Evolutionary conservation across 441 rosid genomes (phyloP).

Genomic region (Pelargonium australe): DNA sequence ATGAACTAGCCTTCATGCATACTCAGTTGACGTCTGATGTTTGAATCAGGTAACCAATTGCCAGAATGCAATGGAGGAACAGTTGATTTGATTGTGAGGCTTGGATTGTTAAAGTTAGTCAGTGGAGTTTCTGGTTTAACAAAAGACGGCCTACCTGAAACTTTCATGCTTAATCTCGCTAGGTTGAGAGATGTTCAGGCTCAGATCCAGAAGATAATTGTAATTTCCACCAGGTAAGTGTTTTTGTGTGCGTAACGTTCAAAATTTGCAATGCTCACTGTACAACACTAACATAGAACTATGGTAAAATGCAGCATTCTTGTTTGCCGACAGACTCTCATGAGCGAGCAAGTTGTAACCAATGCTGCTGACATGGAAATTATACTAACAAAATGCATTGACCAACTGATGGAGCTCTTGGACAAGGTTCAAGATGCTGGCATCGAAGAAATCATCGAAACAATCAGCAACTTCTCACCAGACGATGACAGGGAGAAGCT

Average conservation of each 20-base stretch:
- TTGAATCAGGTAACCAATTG: constrained; percentile 33
- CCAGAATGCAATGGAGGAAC: constrained; percentile 69
- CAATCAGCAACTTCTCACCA: constrained; percentile 33
- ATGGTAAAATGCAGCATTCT: constrained; percentile 53
- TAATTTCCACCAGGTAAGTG: constrained; percentile 57
- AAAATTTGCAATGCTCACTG: background rate
- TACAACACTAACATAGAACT: constrained; percentile 11
- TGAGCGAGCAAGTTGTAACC: constrained; percentile 42
- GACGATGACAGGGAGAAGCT: constrained; percentile 31
- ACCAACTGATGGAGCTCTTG: constrained; percentile 42
- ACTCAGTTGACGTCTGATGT: background rate
- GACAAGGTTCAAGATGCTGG: constrained; percentile 50
- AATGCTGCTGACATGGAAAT: constrained; percentile 48
- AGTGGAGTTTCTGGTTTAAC: constrained; percentile 54
- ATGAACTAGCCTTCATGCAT: too few species aligned
- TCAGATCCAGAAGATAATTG: constrained; percentile 73
- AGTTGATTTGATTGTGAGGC: constrained; percentile 65
- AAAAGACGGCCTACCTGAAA: constrained; percentile 58
- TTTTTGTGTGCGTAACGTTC: background rate
- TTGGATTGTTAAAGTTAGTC: constrained; percentile 72
- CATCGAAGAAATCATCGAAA: constrained; percentile 52
- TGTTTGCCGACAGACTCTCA: constrained; percentile 63
- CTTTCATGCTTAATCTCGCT: constrained; percentile 54
- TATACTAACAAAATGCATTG: constrained; percentile 34
- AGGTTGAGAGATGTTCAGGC: constrained; percentile 71